Conservation (phyloP, 2,329 filamentous ascomycete genomes). For the Claviceps sp. region DNA sequence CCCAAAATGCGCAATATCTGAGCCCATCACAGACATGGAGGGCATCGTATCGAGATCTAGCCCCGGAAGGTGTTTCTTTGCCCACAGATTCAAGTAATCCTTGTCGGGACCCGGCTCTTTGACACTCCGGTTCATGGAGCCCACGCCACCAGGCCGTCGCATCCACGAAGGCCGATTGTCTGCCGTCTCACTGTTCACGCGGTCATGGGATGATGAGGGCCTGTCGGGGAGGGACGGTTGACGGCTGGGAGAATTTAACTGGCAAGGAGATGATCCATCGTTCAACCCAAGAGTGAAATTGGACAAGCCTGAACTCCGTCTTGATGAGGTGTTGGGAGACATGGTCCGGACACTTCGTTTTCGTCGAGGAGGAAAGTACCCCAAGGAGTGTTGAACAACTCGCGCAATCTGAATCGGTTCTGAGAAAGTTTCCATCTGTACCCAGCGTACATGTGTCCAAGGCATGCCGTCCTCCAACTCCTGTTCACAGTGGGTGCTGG, state of each 20-base stretch:
- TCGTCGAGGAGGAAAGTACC: slow-evolving; percentile 81
- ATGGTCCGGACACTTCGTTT: slow-evolving; percentile 66
- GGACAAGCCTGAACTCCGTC: slow-evolving; percentile 48
- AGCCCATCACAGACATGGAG: slow-evolving; percentile 51
- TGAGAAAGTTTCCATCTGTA: slow-evolving; percentile 55
- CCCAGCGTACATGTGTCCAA: slow-evolving; percentile 86
- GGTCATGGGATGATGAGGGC: slow-evolving; percentile 22
- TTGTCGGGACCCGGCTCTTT: slow-evolving; percentile 68
- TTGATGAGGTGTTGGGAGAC: slow-evolving; percentile 54
- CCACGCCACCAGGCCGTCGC: slow-evolving; percentile 76
- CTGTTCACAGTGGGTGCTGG: slow-evolving; percentile 14
- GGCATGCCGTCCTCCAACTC: slow-evolving; percentile 43
- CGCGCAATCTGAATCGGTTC: slow-evolving; percentile 75
- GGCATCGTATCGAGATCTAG: slow-evolving; percentile 57
- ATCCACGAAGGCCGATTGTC: slow-evolving; percentile 47
- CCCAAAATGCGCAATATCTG: slow-evolving; percentile 45
- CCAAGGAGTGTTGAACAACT: slow-evolving; percentile 65
- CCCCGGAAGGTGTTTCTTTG: slow-evolving; percentile 69
- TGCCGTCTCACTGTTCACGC: slow-evolving; percentile 23
- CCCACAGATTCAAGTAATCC: slow-evolving; percentile 73
- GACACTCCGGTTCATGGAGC: slow-evolving; percentile 60
- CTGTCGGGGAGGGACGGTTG: slow-evolving; percentile 21
- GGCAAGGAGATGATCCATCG: slow-evolving; percentile 23
- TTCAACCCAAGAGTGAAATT: slow-evolving; percentile 27
- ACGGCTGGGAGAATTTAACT: slow-evolving; percentile 27